Evolutionary conservation across 2,329 filamentous ascomycete genomes (phyloP).

Genomic region (Dactylellina sp.): DNA sequence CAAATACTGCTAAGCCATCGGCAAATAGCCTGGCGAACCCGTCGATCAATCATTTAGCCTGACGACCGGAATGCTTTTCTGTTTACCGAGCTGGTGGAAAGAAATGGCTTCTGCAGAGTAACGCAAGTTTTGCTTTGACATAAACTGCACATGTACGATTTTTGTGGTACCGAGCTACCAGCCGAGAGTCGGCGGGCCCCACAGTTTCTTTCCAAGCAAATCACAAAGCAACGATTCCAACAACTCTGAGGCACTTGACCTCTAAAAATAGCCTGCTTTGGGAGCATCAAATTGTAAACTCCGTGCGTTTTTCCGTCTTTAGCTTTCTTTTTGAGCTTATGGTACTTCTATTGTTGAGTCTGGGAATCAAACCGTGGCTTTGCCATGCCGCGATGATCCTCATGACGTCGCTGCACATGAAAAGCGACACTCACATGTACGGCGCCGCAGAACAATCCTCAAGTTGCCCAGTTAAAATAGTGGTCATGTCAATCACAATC

Average conservation of each 20-base stretch:
- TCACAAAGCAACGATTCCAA: slow-evolving; percentile 15
- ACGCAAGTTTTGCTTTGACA: slow-evolving; percentile 17
- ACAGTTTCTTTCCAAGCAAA: slow-evolving; percentile 5
- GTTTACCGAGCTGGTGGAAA: slow-evolving; percentile 12
- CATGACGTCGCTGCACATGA: slow-evolving; percentile 44
- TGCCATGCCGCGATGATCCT: slow-evolving; percentile 3
- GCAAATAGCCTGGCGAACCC: slow-evolving; percentile 45
- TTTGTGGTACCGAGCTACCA: slow-evolving; percentile 42
- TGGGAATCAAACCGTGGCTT: background rate
- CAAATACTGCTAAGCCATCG: slow-evolving; percentile 20
- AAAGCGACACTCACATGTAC: background rate
- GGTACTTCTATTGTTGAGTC: no score
- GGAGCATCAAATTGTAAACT: slow-evolving; percentile 7
- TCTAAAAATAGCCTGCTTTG: slow-evolving; percentile 8
- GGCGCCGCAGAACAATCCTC: slow-evolving; percentile 7
- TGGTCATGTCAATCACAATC: slow-evolving; percentile 1
- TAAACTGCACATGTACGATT: slow-evolving; percentile 12
- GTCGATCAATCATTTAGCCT: slow-evolving; percentile 52
- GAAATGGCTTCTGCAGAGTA: slow-evolving; percentile 17
- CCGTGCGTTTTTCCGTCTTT: background rate
- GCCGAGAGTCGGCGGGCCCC: background rate
- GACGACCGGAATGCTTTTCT: slow-evolving; percentile 8
- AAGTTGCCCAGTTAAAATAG: background rate
- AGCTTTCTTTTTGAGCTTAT: background rate
- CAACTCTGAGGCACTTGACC: background rate